These are phyloP conservation scores for Aureobasidium sp. DNA, from an alignment of 2,329 filamentous ascomycete species.

Conservation along the genomic window DNA sequence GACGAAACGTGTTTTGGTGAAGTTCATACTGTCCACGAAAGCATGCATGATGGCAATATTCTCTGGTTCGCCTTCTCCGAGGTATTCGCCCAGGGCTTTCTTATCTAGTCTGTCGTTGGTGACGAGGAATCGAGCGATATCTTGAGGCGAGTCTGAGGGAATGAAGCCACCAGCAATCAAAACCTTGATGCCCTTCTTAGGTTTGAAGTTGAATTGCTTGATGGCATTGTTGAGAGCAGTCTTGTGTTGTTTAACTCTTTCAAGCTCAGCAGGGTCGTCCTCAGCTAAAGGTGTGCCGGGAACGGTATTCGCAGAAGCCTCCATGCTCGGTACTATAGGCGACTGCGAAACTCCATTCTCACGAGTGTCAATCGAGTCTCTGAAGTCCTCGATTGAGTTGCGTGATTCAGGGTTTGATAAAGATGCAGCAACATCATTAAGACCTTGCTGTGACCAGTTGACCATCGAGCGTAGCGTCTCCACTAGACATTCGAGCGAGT, in stretches of 20 bases:
- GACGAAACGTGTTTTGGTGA: conserved; percentile 90
- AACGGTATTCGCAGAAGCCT: conserved; percentile 52
- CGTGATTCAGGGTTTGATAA: conserved; percentile 48
- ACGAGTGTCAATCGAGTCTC: conserved; percentile 81
- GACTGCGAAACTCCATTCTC: conserved; percentile 61
- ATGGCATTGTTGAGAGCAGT: conserved; percentile 92
- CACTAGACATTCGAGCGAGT: conserved; percentile 88
- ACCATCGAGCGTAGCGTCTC: conserved; percentile 91
- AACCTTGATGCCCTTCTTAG: conserved; percentile 91
- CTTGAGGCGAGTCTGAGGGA: conserved; percentile 76
- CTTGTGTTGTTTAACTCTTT: conserved; percentile 94
- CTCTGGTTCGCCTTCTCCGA: conserved; percentile 92
- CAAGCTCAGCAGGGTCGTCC: conserved; percentile 94
- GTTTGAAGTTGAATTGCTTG: conserved; percentile 97
- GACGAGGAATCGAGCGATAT: conserved; percentile 87
- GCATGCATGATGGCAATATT: conserved; percentile 99
- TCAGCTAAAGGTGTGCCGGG: conserved; percentile 58
- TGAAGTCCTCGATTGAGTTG: conserved; percentile 63
- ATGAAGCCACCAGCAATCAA: conserved; percentile 91
- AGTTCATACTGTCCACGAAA: conserved; percentile 97
- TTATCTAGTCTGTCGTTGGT: conserved; percentile 90
- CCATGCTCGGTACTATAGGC: not conserved
- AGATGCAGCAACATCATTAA: conserved; percentile 52
- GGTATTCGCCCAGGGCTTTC: conserved; percentile 90
- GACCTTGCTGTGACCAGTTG: conserved; percentile 85